Evolutionary conservation across 176 grass and related monocot genomes (phyloP), one percentile per base, ranked within the genome.

Genomic region (Pharus latifolius): DNA sequence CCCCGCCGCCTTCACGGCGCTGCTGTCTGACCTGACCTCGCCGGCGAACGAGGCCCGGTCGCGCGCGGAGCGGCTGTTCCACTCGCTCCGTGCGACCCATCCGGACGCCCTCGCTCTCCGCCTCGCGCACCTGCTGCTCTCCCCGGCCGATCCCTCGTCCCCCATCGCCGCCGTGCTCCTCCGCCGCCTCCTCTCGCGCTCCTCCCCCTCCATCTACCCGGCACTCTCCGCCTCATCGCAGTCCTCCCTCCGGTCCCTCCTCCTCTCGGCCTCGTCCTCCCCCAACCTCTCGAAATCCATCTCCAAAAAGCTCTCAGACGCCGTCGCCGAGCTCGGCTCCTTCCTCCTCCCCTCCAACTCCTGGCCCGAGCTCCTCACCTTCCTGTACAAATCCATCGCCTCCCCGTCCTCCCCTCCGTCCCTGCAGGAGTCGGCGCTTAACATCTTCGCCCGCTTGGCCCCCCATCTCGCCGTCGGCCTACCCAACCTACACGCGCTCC

Each of bases 381-480:
- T 98, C 78, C 81, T 98, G 44, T 98, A 93, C 82, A 85, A 88
- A 1, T 82, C 95, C 46, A 83, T 89, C 55, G 81, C 89, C 4
- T 70, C 89, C 72, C 19, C 87, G 1, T 83, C 88, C 28, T 84
- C 86, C 26, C 76, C 74, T 2, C 76, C 83, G 0, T 65, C 67
- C 2, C 84, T 98, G 44, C 95, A 93, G 62, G 95, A 98, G 53
- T 93, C 95, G 1, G 84, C 89, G n/a, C 87, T 98, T 26, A 83
- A 93, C 40, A 78, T 88, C 51, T 77, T 98, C 2, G 80, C 89
- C 4, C 90, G 81, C 11, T 69, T 98, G 13, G 95, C 87, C 0
- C 83, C 91, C 23, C 78, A 86, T 47, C 75, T 93, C 54, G 81
- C 80, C 24, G 78, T 78, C 3, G 79, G 79, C 53, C 88, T 98